These are phyloP conservation scores for Candida morakotiae DNA, from an alignment of 805 yeast genomes.

Conservation along the genomic window DNA sequence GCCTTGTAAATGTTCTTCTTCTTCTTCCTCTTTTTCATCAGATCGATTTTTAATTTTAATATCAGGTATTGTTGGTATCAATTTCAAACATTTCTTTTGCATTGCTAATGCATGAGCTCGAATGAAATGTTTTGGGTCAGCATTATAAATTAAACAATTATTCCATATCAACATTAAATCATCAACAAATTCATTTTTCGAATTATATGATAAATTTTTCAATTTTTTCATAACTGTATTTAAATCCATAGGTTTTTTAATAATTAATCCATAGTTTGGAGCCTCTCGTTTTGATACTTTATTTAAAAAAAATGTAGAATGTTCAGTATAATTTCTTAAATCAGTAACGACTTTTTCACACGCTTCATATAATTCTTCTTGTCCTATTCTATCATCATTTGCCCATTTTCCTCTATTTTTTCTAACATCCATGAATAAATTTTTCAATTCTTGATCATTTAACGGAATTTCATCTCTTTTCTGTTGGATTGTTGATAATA, in stretches of 20 bases:
- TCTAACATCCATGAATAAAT: slow-evolving; percentile 85
- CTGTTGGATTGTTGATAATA: slow-evolving; percentile 72
- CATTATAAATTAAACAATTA: slow-evolving; percentile 87
- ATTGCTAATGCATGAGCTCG: slow-evolving; percentile 92
- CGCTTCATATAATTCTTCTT: slow-evolving; percentile 95
- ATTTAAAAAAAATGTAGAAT: slow-evolving; percentile 91
- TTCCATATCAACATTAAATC: slow-evolving; percentile 94
- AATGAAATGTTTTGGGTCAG: slow-evolving; percentile 90
- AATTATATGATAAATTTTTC: slow-evolving; percentile 74
- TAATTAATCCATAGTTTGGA: slow-evolving; percentile 88
- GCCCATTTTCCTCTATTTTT: slow-evolving; percentile 98
- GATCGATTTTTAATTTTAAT: slow-evolving; percentile 69
- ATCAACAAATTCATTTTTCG: slow-evolving; percentile 88
- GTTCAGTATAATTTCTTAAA: slow-evolving; percentile 88
- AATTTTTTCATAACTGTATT: slow-evolving; percentile 91
- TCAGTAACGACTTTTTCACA: slow-evolving; percentile 94
- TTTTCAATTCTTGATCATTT: slow-evolving; percentile 79
- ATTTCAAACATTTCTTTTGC: slow-evolving; percentile 79
- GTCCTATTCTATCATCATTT: slow-evolving; percentile 90
- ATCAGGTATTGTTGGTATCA: slow-evolving; percentile 86
- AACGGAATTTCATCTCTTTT: slow-evolving; percentile 71
- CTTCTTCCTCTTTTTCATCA: slow-evolving; percentile 66
- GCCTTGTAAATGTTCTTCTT: slow-evolving; percentile 18
- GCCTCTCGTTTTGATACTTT: slow-evolving; percentile 98
- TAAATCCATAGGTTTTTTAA: slow-evolving; percentile 93